A percentile compares a stretch with the other conserved stretches of the same genome.
Conservation (phyloP, 2,329 filamentous ascomycete genomes). For the Penicillium griseofulvum region DNA sequence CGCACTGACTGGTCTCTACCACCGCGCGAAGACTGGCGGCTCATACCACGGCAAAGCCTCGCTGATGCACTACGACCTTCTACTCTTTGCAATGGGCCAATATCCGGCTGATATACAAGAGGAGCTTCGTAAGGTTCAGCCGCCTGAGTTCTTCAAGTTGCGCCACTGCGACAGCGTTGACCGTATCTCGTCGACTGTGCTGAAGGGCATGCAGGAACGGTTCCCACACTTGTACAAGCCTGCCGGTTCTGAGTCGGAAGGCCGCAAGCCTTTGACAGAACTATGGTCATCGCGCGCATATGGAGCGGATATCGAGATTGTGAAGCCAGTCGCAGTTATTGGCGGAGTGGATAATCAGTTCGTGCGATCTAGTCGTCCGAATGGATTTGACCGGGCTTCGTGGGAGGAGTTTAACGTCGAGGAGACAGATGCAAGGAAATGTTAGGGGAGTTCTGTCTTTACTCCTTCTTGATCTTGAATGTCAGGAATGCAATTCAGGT, state of each 20-base stretch:
- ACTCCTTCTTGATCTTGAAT: neutral
- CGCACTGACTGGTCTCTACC: slow-evolving; percentile 62
- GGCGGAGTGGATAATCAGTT: slow-evolving; percentile 51
- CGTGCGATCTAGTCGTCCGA: slow-evolving; percentile 50
- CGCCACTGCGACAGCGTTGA: slow-evolving; percentile 64
- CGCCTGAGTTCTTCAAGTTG: slow-evolving; percentile 55
- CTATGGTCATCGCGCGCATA: slow-evolving; percentile 50
- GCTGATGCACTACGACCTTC: slow-evolving; percentile 66
- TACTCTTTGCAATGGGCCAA: slow-evolving; percentile 60
- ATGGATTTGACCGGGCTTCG: slow-evolving; percentile 50
- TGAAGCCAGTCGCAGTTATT: slow-evolving; percentile 47
- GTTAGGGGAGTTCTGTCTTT: neutral
- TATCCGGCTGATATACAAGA: slow-evolving; percentile 56
- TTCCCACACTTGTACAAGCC: slow-evolving; percentile 55
- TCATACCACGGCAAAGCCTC: slow-evolving; percentile 65
- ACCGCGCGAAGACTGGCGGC: slow-evolving; percentile 61
- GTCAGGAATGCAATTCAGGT: slow-evolving; percentile 2
- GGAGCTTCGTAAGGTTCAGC: slow-evolving; percentile 50
- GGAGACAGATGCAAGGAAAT: slow-evolving; percentile 30
- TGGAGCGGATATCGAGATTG: slow-evolving; percentile 48
- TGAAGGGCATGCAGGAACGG: slow-evolving; percentile 54
- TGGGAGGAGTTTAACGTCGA: slow-evolving; percentile 42
- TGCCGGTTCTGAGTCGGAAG: slow-evolving; percentile 13
- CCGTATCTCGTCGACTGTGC: slow-evolving; percentile 59
- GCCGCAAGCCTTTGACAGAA: slow-evolving; percentile 48